Evolutionary conservation across 306 rosid species (phyloP), one percentile per base, ranked within the genome.

Genomic region (Hippophae tibetana): DNA sequence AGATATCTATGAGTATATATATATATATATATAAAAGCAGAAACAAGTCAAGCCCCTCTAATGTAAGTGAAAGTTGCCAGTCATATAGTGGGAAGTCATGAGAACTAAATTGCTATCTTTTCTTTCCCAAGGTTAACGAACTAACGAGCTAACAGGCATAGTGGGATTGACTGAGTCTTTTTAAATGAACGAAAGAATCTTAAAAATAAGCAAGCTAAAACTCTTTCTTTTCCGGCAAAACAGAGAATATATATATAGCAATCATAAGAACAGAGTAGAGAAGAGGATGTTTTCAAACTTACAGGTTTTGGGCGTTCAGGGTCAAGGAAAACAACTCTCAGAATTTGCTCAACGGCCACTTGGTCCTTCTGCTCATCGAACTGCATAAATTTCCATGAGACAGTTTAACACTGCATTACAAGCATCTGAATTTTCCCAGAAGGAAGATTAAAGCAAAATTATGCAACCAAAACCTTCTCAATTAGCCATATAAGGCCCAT

Each of bases 331-430:
- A 85, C 74, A 68, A 84, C 98, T 47, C 89, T 87, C 70, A 92
- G 66, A 69, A 87, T 82, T 73, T 85, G 96, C 84, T 92, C 98
- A 52, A 85, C 80, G 25, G 90, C 84, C 5, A 88, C 96, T 67
- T 78, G 86, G 58, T 92, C 96, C 75, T 79, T 88, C 76, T 85
- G 96, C 74, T 92, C 98, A 5, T 92, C 98, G 64, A 92, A 92
- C 98, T 92, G 78, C 68, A 57, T 11, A 60, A 63, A 44, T 52
- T 60, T 51, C 53, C 49, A 72, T 23, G 42, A 42, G 42, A 57
- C 57, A 60, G 47, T 62, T 58, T 26, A 71, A 52, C 64, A 60
- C 25, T 47, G 52, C 61, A 42, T 62, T 61, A 55, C 44, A 27
- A 53, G 43, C 13, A 9, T 31, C 65, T 73, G 52, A 55, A 60